phyloP scores from a whole-genome alignment of 2,329 filamentous ascomycete genomes.

The Colletotrichum sp. region DNA sequence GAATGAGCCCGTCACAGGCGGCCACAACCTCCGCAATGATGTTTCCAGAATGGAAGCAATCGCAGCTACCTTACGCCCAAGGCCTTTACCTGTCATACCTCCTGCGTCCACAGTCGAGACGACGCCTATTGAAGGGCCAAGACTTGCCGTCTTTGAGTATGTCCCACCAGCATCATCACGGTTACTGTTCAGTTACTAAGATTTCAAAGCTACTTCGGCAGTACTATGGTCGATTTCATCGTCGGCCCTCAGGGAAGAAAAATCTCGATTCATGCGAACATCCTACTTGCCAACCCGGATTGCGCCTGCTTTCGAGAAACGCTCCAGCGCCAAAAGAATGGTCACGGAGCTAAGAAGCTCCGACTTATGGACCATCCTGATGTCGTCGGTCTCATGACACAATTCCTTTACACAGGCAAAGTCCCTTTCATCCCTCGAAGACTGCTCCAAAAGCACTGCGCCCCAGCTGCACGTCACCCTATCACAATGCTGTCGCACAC shows the following conservation, averaged over 20 bases:
- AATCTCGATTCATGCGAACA: background rate
- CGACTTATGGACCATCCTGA: background rate
- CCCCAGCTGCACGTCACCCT: background rate
- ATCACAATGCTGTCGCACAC: background rate
- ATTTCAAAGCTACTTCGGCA: background rate
- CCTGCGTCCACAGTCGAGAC: background rate
- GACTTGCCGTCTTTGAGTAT: background rate
- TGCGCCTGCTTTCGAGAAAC: background rate
- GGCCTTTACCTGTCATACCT: background rate
- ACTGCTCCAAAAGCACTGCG: background rate
- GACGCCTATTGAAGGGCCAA: background rate
- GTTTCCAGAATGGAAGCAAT: background rate
- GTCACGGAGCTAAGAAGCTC: background rate
- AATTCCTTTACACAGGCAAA: background rate
- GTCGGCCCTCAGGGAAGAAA: background rate
- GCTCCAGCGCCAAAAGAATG: background rate
- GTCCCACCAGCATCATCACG: background rate
- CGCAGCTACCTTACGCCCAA: background rate
- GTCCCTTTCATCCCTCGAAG: background rate
- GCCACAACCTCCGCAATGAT: background rate
- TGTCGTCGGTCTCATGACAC: background rate
- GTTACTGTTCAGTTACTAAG: background rate
- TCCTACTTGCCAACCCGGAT: background rate
- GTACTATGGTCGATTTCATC: background rate
- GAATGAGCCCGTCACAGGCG: background rate